These are phyloP conservation scores for Trichosanthes cucumerina DNA, from an alignment of 306 rosid genomes.

Conservation along the genomic window DNA sequence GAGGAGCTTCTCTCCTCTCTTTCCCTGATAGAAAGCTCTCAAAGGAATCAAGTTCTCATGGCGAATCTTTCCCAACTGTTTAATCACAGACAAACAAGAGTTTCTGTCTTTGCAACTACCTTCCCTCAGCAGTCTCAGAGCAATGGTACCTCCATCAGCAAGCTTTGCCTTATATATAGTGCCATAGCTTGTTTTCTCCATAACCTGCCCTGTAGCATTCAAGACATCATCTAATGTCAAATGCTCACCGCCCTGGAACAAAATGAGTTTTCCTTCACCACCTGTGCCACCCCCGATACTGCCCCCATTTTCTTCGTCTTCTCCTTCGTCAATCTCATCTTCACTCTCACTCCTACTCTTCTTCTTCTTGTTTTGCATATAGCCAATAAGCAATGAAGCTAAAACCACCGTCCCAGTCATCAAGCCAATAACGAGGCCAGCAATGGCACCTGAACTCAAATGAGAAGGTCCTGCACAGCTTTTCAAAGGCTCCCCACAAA, in stretches of 20 bases:
- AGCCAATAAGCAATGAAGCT: conserved; percentile 77
- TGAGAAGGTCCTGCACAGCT: conserved; percentile 47
- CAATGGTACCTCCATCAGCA: conserved; percentile 81
- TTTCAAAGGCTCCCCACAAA: conserved; percentile 80
- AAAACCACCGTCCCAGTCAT: conserved; percentile 86
- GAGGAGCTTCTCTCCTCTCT: conserved; percentile 95
- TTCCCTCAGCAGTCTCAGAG: conserved; percentile 82
- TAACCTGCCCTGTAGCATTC: conserved; percentile 92
- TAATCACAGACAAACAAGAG: conserved; percentile 61
- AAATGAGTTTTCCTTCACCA: conserved; percentile 87
- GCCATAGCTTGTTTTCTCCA: conserved; percentile 96
- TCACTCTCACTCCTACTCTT: conserved; percentile 64
- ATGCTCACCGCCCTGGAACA: conserved; percentile 85
- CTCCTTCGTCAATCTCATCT: conserved; percentile 73
- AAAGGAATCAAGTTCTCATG: conserved; percentile 92
- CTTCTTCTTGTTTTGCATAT: conserved; percentile 78
- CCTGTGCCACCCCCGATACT: conserved; percentile 18
- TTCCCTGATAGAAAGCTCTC: conserved; percentile 95
- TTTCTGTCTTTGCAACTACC: conserved; percentile 82
- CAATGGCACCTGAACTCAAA: conserved; percentile 87
- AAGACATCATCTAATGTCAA: conserved; percentile 87
- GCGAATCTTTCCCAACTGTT: conserved; percentile 76
- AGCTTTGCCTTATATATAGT: conserved; percentile 96
- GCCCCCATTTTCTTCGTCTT: conserved; percentile 38
- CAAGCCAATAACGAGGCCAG: conserved; percentile 81